Evolutionary conservation across 495 filamentous ascomycete species (phyloP).

Genomic region (Bombardia bombarda): DNA sequence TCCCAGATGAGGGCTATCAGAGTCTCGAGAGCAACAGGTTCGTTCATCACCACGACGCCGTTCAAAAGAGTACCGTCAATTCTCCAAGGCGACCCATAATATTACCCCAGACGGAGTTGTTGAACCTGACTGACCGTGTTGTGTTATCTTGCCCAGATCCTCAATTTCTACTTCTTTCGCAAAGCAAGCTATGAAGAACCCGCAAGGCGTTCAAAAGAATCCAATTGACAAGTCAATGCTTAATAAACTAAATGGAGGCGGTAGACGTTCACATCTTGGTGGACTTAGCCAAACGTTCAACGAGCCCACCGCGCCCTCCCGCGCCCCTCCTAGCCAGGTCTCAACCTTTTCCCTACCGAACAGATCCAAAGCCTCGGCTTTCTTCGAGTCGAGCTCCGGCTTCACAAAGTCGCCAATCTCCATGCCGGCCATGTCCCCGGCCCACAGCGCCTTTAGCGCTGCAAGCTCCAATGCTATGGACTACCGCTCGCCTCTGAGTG

Average conservation of each 20-base stretch:
- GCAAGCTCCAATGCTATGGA: conserved; percentile 30
- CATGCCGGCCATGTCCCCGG: conserved; percentile 42
- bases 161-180: conserved; percentile 25
- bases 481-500: conserved; percentile 38
- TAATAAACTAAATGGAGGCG: conserved; percentile 62
- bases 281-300: conserved; percentile 46
- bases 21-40: conserved; percentile 37
- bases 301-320: conserved; percentile 32
- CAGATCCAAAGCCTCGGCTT: conserved; percentile 22
- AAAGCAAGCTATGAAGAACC: conserved; percentile 43
- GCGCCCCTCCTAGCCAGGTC: conserved; percentile 40
- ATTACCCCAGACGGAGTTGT: too few species aligned
- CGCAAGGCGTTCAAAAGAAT: conserved; percentile 48
- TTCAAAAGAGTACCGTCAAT: background rate
- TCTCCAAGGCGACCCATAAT: background rate
- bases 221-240: conserved; percentile 74
- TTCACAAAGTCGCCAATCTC: conserved; percentile 39
- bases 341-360: conserved; percentile 44
- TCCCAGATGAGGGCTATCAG: conserved; percentile 45
- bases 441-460: conserved; percentile 39
- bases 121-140: conserved; percentile 9
- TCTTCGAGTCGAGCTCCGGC: conserved; percentile 36
- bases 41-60: conserved; percentile 9
- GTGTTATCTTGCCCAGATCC: conserved; percentile 12
- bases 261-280: conserved; percentile 42